Percentiles rank a stretch among this genome's conserved stretches.
These are phyloP conservation scores for Neonectria faginata DNA, from an alignment of 2,329 filamentous ascomycete species.

Conservation along the genomic window DNA sequence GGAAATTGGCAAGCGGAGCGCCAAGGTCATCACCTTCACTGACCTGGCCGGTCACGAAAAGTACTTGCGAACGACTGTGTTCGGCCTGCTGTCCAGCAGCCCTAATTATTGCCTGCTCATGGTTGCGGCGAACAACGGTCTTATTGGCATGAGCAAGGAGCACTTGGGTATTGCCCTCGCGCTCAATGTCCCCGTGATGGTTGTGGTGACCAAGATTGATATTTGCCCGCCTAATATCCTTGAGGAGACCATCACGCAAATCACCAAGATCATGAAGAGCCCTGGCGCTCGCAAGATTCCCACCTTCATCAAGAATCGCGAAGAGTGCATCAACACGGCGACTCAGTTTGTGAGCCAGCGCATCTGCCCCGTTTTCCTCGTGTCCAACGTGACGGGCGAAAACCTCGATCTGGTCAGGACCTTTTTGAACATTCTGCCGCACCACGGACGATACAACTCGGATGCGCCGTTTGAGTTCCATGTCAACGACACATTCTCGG, in stretches of 20 bases:
- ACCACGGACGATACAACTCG: slow-evolving; percentile 91
- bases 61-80: slow-evolving; percentile 95
- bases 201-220: slow-evolving; percentile 97
- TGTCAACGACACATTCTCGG: slow-evolving; percentile 97
- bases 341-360: slow-evolving; percentile 95
- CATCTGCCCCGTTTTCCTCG: slow-evolving; percentile 97
- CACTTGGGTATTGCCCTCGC: slow-evolving; percentile 95
- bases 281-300: slow-evolving; percentile 95
- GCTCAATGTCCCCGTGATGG: slow-evolving; percentile 97
- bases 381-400: slow-evolving; percentile 96
- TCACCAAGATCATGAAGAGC: slow-evolving; percentile 93
- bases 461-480: slow-evolving; percentile 93
- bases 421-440: slow-evolving; percentile 94
- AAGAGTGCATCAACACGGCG: slow-evolving; percentile 94
- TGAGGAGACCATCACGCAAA: slow-evolving; percentile 90
- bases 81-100: slow-evolving; percentile 92
- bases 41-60: slow-evolving; percentile 96
- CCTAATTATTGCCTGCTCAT: slow-evolving; percentile 98
- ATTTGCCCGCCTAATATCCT: slow-evolving; percentile 97
- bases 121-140: slow-evolving; percentile 97
- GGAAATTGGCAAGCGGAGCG: slow-evolving; percentile 93
- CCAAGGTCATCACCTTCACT: slow-evolving; percentile 97
- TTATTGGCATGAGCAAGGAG: slow-evolving; percentile 98
- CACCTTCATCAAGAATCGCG: slow-evolving; percentile 90
- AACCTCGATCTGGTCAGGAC: slow-evolving; percentile 90